These are phyloP conservation scores for Lycium ferocissimum DNA, from an alignment of 257 asterid species.

Conservation along the genomic window DNA sequence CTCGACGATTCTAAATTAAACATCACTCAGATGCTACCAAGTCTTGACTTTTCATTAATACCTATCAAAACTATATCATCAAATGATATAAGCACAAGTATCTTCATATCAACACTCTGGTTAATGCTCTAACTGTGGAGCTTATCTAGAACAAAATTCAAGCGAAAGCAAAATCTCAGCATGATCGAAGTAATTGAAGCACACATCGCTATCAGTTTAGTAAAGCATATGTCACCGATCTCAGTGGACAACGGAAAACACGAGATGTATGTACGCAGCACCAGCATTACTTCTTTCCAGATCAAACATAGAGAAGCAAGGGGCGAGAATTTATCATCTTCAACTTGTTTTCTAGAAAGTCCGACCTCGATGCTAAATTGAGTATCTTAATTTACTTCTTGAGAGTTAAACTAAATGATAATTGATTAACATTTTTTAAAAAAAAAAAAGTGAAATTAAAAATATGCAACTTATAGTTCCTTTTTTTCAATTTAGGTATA, in stretches of 20 bases:
- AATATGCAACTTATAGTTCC: not conserved
- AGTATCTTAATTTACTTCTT: conserved; percentile 1
- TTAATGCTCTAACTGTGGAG: conserved; percentile 14
- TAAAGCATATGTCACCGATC: not conserved
- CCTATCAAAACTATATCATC: not conserved
- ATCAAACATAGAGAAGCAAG: not conserved
- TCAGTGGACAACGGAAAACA: not conserved
- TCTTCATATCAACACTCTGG: not conserved
- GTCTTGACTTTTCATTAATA: conserved; percentile 1
- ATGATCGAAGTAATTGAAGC: conserved; percentile 10
- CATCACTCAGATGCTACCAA: conserved; percentile 6
- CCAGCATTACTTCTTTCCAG: conserved; percentile 4
- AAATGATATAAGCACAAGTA: conserved; percentile 1
- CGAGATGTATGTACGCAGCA: not conserved
- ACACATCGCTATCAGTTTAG: not conserved
- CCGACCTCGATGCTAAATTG: not conserved
- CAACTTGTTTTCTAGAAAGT: not conserved
- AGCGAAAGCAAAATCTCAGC: not conserved
- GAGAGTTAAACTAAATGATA: not conserved
- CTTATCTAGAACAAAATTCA: not conserved
- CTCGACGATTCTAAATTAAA: not conserved
- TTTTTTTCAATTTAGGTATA: not conserved
- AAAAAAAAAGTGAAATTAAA: not conserved
- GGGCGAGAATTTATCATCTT: not conserved
- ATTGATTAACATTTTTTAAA: not conserved